Evolutionary conservation across 805 yeast species (phyloP), one percentile per base, ranked within the genome.

Genomic region (Pichia insulana): DNA sequence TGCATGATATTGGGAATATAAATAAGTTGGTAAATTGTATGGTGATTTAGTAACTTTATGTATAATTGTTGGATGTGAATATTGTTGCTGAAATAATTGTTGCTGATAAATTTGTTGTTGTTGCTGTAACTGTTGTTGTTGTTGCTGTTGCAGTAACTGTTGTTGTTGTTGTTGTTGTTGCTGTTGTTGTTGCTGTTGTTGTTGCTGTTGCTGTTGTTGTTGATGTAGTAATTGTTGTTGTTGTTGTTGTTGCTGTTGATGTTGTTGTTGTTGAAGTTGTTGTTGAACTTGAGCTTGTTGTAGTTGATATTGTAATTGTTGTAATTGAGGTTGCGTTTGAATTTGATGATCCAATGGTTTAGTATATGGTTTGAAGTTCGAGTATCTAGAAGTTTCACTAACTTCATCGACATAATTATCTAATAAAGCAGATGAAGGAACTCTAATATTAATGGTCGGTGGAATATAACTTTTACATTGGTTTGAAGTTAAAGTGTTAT

Each of bases 41-140:
- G 63, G 63, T 6, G 65, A 54, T 31, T 55, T 58, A 26, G 61
- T 55, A 25, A 59, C 52, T 40, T 58, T 59, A 26, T 61, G 62
- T 12, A 28, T 28, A 12, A 28, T 47, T 45, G 36, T 37, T 35
- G 27, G 31, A 28, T 28, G 31, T n/a, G 33, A 49, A 36, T 40
- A 47, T 18, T 40, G 27, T 35, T 33, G 33, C 6, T 19, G 30
- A 13, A 19, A 25, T 34, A 48, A 51, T 2, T 28, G 50, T 46
- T 19, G 50, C 47, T 15, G 54, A 47, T 30, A 37, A 4, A 38
- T 33, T 20, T 9, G 51, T 37, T 31, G 49, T 43, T 26, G 19
- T 18, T 28, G 31, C 6, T 13, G 31, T 7, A 7, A 11, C 10
- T 6, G 17, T 12, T 39, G 40, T 9, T 41, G 41, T 15, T 38